A percentile compares a stretch with the other conserved stretches of the same genome.
Evolutionary conservation across 768 basidiomycete species (phyloP).

Genomic region (Cyclocybe aegerita): DNA sequence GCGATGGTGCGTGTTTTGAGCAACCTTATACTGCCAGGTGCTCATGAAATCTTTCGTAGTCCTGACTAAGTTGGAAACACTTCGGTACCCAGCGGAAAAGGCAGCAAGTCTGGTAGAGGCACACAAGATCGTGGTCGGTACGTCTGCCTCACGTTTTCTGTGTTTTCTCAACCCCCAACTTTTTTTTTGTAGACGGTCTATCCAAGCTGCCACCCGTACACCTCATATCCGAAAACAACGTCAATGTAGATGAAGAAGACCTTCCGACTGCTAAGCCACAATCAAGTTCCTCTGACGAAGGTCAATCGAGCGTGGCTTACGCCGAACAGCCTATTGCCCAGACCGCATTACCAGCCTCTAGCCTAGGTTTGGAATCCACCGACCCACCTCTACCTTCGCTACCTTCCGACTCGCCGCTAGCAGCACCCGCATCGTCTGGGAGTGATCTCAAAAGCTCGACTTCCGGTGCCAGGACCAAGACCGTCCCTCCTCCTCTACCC

Average conservation of each 20-base stretch:
- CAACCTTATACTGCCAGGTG: neutral
- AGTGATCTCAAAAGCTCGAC: constrained; percentile 3
- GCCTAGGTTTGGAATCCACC: too few relatives aligned
- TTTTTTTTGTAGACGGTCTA: constrained; percentile 62
- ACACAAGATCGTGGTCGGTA: constrained; percentile 86
- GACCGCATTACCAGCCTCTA: too few relatives aligned
- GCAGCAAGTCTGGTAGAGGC: constrained; percentile 76
- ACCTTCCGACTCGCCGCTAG: too few relatives aligned
- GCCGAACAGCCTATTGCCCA: too few relatives aligned
- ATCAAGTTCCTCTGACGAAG: neutral
- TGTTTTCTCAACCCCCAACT: neutral
- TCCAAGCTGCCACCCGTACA: constrained; percentile 71
- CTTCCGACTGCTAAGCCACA: constrained; percentile 20
- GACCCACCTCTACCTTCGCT: too few relatives aligned
- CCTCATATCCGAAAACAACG: constrained; percentile 58
- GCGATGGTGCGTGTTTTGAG: constrained; percentile 59
- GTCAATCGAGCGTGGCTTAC: too few relatives aligned
- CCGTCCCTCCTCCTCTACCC: constrained; percentile 14
- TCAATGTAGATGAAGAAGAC: constrained; percentile 18
- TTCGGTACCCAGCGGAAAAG: constrained; percentile 71
- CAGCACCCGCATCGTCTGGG: neutral
- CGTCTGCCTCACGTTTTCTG: constrained; percentile 19
- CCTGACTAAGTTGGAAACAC: constrained; percentile 38
- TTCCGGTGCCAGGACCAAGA: constrained; percentile 1
- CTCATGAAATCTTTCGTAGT: constrained; percentile 15